Evolutionary conservation across 176 grass and related monocot genomes (phyloP).

Genomic region (Carex cristatella): DNA sequence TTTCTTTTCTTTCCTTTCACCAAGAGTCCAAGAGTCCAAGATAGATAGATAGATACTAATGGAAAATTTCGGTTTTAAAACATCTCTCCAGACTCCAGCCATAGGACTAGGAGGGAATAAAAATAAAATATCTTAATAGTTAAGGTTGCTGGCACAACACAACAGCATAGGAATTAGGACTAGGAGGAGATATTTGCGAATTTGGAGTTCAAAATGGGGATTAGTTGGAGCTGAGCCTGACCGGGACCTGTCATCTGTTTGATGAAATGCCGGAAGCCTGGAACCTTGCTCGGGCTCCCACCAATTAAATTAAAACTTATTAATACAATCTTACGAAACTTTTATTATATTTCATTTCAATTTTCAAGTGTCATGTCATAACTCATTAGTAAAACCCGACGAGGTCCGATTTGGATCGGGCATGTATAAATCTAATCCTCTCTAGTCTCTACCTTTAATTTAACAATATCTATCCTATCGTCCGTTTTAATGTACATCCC

Average conservation of each 20-base stretch:
- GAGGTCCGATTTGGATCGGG: too few relatives aligned
- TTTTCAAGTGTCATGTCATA: too few relatives aligned
- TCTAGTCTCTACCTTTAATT: too few relatives aligned
- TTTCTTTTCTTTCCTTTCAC: not conserved
- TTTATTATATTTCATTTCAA: too few relatives aligned
- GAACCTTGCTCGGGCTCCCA: not conserved
- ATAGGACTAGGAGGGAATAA: not conserved
- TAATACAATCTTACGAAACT: too few relatives aligned
- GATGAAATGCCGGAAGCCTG: not conserved
- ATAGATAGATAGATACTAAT: not conserved
- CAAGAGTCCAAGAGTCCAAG: not conserved
- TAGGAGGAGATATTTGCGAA: not conserved
- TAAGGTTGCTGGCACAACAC: not conserved
- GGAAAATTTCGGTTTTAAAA: constrained; percentile 14
- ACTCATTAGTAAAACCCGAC: too few relatives aligned
- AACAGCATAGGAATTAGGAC: too few relatives aligned
- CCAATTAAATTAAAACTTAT: too few relatives aligned
- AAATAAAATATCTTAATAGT: not conserved
- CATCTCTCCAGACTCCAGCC: not conserved
- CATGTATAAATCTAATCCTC: too few relatives aligned
- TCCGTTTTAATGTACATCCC: too few relatives aligned
- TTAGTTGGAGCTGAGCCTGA: not conserved
- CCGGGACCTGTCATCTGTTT: not conserved
- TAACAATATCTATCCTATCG: too few relatives aligned
- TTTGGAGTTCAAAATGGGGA: not conserved